phyloP scores from a whole-genome alignment of 2,329 filamentous ascomycete genomes.

The Exophiala spinifera region DNA sequence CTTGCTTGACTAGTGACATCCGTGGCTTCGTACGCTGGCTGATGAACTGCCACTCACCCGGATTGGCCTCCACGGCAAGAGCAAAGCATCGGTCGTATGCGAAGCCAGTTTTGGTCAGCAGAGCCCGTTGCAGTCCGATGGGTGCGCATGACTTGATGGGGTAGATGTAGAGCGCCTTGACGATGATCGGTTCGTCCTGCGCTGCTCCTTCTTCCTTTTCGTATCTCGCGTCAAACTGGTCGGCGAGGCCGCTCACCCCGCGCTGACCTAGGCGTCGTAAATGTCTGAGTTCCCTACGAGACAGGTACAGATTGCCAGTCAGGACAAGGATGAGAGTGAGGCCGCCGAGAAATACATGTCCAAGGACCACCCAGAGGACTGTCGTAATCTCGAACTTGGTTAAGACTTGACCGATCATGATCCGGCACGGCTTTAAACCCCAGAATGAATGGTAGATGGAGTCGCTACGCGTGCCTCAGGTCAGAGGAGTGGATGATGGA shows the following conservation, averaged over 20 bases:
- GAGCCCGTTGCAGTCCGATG: constrained; percentile 23
- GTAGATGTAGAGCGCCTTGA: constrained; percentile 28
- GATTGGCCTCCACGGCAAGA: constrained; percentile 18
- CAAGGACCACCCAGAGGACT: not conserved
- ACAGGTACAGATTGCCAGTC: not conserved
- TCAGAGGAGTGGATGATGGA: no score
- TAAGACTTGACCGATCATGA: not conserved
- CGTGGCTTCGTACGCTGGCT: constrained; percentile 30
- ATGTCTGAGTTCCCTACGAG: not conserved
- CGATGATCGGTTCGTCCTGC: not conserved
- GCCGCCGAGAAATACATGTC: not conserved
- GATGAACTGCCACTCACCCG: constrained; percentile 28
- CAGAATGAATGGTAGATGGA: no score
- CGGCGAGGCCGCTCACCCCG: not conserved
- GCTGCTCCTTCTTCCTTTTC: not conserved
- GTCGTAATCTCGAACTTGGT: not conserved
- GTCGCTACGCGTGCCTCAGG: no score
- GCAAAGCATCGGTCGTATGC: constrained; percentile 28
- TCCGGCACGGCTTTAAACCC: not conserved
- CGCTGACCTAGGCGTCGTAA: not conserved
- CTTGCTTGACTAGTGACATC: constrained; percentile 26
- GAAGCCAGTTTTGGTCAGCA: constrained; percentile 28
- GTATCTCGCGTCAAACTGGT: not conserved
- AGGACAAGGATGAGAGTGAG: not conserved
- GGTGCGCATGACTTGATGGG: constrained; percentile 28